A percentile compares a stretch with the other conserved stretches of the same genome.
phyloP scores from a whole-genome alignment of 768 basidiomycete species.

The Naganishia friedmannii region DNA sequence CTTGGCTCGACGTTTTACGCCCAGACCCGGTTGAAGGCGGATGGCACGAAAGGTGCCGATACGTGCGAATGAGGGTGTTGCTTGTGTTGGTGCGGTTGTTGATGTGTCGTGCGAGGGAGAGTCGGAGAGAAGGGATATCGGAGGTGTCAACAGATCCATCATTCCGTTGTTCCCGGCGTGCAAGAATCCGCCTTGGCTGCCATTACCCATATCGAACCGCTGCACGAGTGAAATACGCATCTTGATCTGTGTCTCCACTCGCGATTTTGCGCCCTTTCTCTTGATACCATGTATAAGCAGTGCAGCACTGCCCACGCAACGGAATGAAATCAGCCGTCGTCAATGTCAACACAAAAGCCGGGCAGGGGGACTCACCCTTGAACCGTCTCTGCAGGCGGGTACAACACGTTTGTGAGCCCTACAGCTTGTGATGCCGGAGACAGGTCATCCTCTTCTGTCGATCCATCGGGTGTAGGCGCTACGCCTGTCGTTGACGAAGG shows the following conservation, averaged over 20 bases:
- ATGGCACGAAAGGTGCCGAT: slow-evolving; percentile 30
- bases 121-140: not conserved
- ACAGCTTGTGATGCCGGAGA: not conserved
- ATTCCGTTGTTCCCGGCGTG: not conserved
- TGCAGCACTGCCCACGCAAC: not conserved
- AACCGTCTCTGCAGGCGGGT: not conserved
- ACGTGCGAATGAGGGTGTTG: slow-evolving; percentile 6
- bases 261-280: slow-evolving; percentile 28
- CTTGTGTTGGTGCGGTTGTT: not conserved
- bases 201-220: not conserved
- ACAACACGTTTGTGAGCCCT: not conserved
- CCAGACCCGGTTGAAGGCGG: slow-evolving; percentile 25
- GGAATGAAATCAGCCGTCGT: not conserved
- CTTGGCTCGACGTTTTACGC: slow-evolving; percentile 21
- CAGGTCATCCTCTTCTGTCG: slow-evolving; percentile 10
- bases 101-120: not conserved
- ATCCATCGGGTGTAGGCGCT: not conserved
- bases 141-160: slow-evolving; percentile 3
- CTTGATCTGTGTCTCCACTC: slow-evolving; percentile 35
- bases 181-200: not conserved
- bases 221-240: slow-evolving; percentile 30
- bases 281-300: slow-evolving; percentile 32
- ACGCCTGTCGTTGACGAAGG: not conserved
- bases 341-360: not conserved
- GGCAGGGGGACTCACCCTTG: slow-evolving; percentile 1